These are phyloP conservation scores for Gynochthodes officinalis DNA, from an alignment of 257 asterid species.

Conservation along the genomic window DNA sequence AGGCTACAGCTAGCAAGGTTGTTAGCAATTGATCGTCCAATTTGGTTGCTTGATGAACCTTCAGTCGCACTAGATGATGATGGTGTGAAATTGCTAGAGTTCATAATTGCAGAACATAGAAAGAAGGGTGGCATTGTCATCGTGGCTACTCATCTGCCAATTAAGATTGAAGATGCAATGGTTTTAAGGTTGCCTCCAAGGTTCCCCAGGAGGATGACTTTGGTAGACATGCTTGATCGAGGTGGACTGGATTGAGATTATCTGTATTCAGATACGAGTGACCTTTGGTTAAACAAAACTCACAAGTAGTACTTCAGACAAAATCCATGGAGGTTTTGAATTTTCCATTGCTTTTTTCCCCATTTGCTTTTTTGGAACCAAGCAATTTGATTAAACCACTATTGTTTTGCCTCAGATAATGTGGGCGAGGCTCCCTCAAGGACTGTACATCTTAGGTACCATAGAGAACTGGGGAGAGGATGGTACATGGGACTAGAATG, in stretches of 20 bases:
- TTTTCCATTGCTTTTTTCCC: too few relatives aligned
- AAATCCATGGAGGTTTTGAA: too few relatives aligned
- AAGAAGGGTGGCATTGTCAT: constrained; percentile 74
- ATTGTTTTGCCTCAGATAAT: too few relatives aligned
- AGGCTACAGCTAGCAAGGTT: constrained; percentile 78
- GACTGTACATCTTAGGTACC: too few relatives aligned
- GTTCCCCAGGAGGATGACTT: constrained; percentile 52
- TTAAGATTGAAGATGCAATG: constrained; percentile 56
- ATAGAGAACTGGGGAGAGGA: too few relatives aligned
- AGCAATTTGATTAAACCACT: too few relatives aligned
- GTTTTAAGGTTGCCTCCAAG: constrained; percentile 51
- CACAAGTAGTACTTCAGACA: too few relatives aligned
- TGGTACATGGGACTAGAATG: too few relatives aligned
- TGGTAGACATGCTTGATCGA: constrained; percentile 56
- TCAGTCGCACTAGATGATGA: constrained; percentile 81
- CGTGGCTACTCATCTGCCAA: constrained; percentile 58
- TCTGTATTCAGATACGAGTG: too few relatives aligned
- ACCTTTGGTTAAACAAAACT: too few relatives aligned
- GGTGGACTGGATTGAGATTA: constrained; percentile 36
- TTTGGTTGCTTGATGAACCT: constrained; percentile 93
- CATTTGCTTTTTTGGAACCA: too few relatives aligned
- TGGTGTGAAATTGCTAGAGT: constrained; percentile 66
- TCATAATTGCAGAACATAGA: constrained; percentile 63
- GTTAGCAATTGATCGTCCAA: constrained; percentile 78
- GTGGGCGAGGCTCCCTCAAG: too few relatives aligned